Conservation (phyloP, 192 early-diverging fungal species). For the Backusella tuberculispora region DNA sequence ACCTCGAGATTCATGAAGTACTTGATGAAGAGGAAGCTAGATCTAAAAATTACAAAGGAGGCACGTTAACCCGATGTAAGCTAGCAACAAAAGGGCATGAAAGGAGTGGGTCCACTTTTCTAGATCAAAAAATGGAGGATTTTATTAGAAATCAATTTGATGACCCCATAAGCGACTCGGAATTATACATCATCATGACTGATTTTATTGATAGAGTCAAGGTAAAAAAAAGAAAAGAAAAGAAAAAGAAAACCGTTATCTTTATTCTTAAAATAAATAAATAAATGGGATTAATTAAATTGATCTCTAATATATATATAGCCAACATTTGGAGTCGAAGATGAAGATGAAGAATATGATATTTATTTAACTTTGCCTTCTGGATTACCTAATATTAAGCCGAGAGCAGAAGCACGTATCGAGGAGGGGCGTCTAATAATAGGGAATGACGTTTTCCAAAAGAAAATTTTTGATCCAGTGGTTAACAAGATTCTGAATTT, state of each 20-base stretch:
- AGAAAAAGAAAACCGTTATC: no score
- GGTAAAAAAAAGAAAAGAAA: not conserved
- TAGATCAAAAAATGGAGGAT: constrained; percentile 44
- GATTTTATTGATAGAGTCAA: constrained; percentile 46
- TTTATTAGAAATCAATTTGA: constrained; percentile 44
- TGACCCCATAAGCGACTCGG: constrained; percentile 19
- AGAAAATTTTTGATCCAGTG: constrained; percentile 53
- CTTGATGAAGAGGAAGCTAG: not conserved
- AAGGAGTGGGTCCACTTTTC: constrained; percentile 46
- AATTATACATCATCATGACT: constrained; percentile 33
- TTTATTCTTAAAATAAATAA: no score
- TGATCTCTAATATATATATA: not conserved
- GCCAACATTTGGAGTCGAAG: constrained; percentile 42
- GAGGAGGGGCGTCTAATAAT: constrained; percentile 41
- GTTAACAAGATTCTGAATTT: constrained; percentile 43
- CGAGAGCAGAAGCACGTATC: constrained; percentile 29
- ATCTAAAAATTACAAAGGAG: not conserved
- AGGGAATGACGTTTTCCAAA: constrained; percentile 32
- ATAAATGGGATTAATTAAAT: no score
- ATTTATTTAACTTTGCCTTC: not conserved
- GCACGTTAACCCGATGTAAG: constrained; percentile 36
- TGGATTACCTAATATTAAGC: not conserved
- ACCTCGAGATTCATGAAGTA: constrained; percentile 32
- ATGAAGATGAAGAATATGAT: constrained; percentile 37
- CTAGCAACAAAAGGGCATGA: constrained; percentile 45